Conservation (phyloP, 208 protist genomes). For the Trypanosoma mega region DNA sequence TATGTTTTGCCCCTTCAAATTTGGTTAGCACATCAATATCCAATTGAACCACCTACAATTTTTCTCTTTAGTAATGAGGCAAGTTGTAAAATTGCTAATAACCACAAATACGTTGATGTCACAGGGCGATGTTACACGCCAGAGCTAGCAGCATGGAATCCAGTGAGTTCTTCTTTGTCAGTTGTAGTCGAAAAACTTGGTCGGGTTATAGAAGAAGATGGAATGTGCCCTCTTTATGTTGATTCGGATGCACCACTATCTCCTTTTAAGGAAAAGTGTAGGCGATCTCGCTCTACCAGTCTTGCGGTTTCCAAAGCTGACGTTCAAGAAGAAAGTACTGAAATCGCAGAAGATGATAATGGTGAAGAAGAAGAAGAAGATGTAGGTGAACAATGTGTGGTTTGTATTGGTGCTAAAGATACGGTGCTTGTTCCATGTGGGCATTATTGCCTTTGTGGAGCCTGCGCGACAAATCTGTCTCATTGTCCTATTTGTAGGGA, state of each 20-base stretch:
- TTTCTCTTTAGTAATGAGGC: constrained; percentile 34
- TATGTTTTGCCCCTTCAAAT: constrained; percentile 62
- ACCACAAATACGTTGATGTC: constrained; percentile 55
- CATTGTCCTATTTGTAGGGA: constrained; percentile 48
- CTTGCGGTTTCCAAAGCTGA: not conserved
- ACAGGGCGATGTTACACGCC: constrained; percentile 51
- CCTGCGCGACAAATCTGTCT: constrained; percentile 43
- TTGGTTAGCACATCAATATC: constrained; percentile 53
- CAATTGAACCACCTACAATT: constrained; percentile 52
- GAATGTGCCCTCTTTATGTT: constrained; percentile 45
- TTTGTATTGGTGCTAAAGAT: constrained; percentile 38
- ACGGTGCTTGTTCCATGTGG: constrained; percentile 59
- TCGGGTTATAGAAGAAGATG: constrained; percentile 28
- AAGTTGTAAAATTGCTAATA: constrained; percentile 35
- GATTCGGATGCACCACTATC: constrained; percentile 19
- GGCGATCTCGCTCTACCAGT: not conserved
- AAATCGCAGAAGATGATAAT: constrained; percentile 4
- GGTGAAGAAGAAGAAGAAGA: constrained; percentile 14
- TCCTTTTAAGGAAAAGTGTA: not conserved
- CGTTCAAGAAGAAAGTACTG: constrained; percentile 1
- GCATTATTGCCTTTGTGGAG: constrained; percentile 47
- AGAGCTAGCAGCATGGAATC: constrained; percentile 51
- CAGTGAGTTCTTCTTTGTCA: constrained; percentile 34
- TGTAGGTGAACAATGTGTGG: constrained; percentile 30
- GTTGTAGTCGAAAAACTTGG: constrained; percentile 30